A percentile compares a stretch with the other conserved stretches of the same genome.
Evolutionary conservation across 805 yeast genomes (phyloP).

Genomic region (Metschnikowia sp.): DNA sequence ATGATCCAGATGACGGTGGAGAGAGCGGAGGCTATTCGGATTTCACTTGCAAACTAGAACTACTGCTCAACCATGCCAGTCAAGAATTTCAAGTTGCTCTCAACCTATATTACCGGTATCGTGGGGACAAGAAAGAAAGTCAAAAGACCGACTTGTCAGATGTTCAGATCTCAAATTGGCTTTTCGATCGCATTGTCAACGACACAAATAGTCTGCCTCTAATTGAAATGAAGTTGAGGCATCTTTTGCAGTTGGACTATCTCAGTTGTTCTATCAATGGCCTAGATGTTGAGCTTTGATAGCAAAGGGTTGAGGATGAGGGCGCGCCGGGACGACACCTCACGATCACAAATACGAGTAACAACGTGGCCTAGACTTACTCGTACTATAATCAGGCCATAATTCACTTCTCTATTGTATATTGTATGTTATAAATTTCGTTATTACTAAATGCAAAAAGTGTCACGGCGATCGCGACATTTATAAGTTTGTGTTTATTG

Average conservation of each 20-base stretch:
- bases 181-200: conserved; percentile 13
- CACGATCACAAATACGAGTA: neutral
- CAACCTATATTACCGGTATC: conserved; percentile 9
- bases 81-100: conserved; percentile 5
- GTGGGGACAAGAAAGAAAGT: conserved; percentile 3
- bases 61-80: conserved; percentile 6
- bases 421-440: conserved; percentile 1
- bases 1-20: conserved; percentile 10
- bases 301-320: neutral
- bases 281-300: conserved; percentile 13
- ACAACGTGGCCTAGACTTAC: neutral
- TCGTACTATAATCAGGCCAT: neutral
- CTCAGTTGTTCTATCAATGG: conserved; percentile 12
- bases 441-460: conserved; percentile 6
- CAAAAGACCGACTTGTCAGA: conserved; percentile 8
- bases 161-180: conserved; percentile 11
- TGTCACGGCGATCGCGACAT: neutral
- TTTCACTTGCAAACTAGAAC: conserved; percentile 11
- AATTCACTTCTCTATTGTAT: conserved; percentile 5
- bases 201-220: conserved; percentile 9
- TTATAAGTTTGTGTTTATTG: neutral
- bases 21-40: conserved; percentile 6
- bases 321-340: conserved; percentile 6
- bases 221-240: conserved; percentile 14
- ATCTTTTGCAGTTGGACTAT: conserved; percentile 8